Conservation (phyloP, 768 basidiomycete genomes). For the Pseudohyphozyma bogoriensis region DNA sequence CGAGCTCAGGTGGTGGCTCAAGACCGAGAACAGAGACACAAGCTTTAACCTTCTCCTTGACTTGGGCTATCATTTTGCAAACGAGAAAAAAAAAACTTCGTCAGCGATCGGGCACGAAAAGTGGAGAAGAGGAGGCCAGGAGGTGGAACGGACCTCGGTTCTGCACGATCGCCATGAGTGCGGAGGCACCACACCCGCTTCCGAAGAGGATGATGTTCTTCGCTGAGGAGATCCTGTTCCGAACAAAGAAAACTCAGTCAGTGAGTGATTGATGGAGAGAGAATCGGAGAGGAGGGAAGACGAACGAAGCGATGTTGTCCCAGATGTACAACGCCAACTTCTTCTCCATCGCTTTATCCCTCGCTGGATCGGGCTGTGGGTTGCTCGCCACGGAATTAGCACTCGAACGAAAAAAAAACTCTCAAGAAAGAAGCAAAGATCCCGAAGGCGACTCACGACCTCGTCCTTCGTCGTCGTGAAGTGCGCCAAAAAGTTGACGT, state of each 20-base stretch:
- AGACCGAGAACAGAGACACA: slow-evolving; percentile 27
- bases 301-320: slow-evolving; percentile 92
- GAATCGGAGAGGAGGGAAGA: no score
- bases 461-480: slow-evolving; percentile 30
- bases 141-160: slow-evolving; percentile 52
- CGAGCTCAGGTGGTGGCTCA: slow-evolving; percentile 25
- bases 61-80: not conserved
- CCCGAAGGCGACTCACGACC: slow-evolving; percentile 11
- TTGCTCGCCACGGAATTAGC: no score
- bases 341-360: slow-evolving; percentile 33
- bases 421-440: not conserved
- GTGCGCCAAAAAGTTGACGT: slow-evolving; percentile 62
- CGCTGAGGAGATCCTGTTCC: slow-evolving; percentile 39
- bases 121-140: not conserved
- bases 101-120: no score
- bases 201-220: slow-evolving; percentile 70
- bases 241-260: no score
- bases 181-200: slow-evolving; percentile 71
- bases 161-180: slow-evolving; percentile 63
- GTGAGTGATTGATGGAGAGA: no score
- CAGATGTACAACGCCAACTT: slow-evolving; percentile 74
- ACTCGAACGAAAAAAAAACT: slow-evolving; percentile 41
- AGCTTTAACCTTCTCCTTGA: slow-evolving; percentile 8
- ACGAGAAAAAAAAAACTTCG: not conserved
- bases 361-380: slow-evolving; percentile 21